Evolutionary conservation across 805 yeast species (phyloP), one percentile per base, ranked within the genome.

Genomic region (Nakazawaea peltata): DNA sequence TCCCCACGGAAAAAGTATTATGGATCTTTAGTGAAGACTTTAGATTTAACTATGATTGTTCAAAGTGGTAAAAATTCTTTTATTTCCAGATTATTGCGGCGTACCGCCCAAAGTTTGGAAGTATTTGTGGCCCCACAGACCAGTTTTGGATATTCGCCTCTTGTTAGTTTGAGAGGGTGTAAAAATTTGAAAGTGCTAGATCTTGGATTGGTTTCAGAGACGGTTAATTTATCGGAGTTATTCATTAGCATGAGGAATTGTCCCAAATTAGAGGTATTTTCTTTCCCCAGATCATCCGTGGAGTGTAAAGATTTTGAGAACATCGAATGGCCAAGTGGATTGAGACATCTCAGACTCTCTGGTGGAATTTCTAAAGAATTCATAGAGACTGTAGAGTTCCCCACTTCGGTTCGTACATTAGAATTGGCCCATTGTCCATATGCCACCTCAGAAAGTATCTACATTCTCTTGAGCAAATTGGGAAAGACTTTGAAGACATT

Each of bases 11-110:
- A 57, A 41, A 67, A 68, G 43, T 51, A 50, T 19, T 55, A 75
- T 26, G 90, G 88, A 3, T 57, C 66, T 9, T 49, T 70, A 38
- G 92, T 92, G 12, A 65, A 64, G 36, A 66, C 64, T 12, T 64
- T 92, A 28, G 92, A 92, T 51, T 63, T 92, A 25, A 71, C 94
- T 8, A 68, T 73, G 29, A 85, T 88, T 32, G 76, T 87, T 41
- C 97, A 92, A 56, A 70, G 85, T 25, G 97, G 97, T 10, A 87
- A 84, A 53, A 92, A 87, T 56, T 90, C 97, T 4, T 81, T 68
- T 54, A 86, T 90, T 10, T 85, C 97, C 0, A 80, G 83, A 44
- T 53, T 92, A 5, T 61, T 92, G 37, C 73, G 94, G 48, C 67
- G 95, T 27, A 83, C 95, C 36, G 71, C 87, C 7, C 54, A 67